phyloP scores from a whole-genome alignment of 1,284 basidiomycete species.

The Cutaneotrichosporon sp. region DNA sequence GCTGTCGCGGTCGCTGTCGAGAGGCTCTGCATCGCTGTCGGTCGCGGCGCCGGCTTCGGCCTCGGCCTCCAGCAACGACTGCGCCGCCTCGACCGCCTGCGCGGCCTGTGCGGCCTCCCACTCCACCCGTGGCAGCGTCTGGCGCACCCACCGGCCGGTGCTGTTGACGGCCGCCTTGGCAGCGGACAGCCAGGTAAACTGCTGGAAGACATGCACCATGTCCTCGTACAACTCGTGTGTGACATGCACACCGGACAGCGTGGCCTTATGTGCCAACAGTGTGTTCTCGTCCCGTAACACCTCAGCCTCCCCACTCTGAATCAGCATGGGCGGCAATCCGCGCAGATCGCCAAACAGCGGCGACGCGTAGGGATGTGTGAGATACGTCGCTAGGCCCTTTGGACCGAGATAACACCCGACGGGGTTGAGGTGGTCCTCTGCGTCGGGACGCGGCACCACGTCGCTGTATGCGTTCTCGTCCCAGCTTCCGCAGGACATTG shows the following conservation, averaged over 20 bases:
- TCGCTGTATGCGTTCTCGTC: conserved; percentile 82
- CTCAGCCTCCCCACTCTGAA: conserved; percentile 92
- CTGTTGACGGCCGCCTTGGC: conserved; percentile 63
- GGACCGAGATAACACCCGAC: conserved; percentile 88
- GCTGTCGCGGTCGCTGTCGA: background rate
- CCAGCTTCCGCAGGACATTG: conserved; percentile 96
- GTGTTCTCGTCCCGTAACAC: conserved; percentile 88
- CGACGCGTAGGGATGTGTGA: conserved; percentile 94
- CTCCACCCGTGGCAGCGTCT: conserved; percentile 61
- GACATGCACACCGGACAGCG: conserved; percentile 77
- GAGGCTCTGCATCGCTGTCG: conserved; percentile 1
- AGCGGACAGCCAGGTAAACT: conserved; percentile 73
- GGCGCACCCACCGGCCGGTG: conserved; percentile 58
- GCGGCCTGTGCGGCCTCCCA: conserved; percentile 21
- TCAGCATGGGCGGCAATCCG: conserved; percentile 81
- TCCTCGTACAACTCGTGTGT: conserved; percentile 92
- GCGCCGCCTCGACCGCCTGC: conserved; percentile 1
- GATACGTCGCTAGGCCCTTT: conserved; percentile 66
- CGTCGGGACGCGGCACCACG: conserved; percentile 67
- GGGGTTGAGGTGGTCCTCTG: conserved; percentile 85
- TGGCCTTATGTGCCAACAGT: conserved; percentile 90
- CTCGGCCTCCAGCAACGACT: background rate
- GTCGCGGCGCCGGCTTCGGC: background rate
- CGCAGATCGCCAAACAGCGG: conserved; percentile 90
- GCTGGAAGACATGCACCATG: conserved; percentile 85